Conservation (phyloP, 768 basidiomycete genomes). For the Pleurotus ostreatus region DNA sequence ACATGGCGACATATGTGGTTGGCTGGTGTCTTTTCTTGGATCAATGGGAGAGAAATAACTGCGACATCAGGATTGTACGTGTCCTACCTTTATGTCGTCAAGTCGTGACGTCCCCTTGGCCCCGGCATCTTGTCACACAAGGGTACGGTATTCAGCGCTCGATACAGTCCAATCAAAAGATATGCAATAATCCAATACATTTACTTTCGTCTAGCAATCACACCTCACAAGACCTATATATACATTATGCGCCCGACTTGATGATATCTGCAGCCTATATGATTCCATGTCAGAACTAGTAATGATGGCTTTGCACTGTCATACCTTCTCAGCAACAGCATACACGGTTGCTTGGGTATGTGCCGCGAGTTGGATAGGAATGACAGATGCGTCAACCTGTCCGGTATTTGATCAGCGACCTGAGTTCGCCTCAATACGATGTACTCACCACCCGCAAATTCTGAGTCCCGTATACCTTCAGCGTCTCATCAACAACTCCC, state of each 20-base stretch:
- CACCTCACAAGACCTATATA: not conserved
- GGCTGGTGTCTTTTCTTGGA: too few species aligned
- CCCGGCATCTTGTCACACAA: not conserved
- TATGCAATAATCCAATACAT: not conserved
- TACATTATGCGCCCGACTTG: not conserved
- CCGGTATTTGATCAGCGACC: not conserved
- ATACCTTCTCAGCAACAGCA: slow-evolving; percentile 12
- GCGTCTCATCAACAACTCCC: slow-evolving; percentile 17
- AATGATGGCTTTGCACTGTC: not conserved
- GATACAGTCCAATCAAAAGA: not conserved
- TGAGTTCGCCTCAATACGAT: not conserved
- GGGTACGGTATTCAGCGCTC: not conserved
- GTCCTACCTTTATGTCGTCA: not conserved
- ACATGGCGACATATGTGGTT: too few species aligned
- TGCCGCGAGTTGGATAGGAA: slow-evolving; percentile 12
- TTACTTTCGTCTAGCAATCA: not conserved
- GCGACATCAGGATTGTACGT: too few species aligned
- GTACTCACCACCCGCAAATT: slow-evolving; percentile 15
- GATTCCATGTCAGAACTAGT: not conserved
- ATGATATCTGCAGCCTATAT: not conserved
- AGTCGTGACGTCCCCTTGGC: not conserved
- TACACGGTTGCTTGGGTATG: slow-evolving; percentile 12
- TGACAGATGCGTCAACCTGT: slow-evolving; percentile 13
- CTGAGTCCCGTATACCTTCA: slow-evolving; percentile 16
- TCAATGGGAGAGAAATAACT: too few species aligned